phyloP scores from a whole-genome alignment of 2,329 filamentous ascomycete species.

The Fusarium buharicum region DNA sequence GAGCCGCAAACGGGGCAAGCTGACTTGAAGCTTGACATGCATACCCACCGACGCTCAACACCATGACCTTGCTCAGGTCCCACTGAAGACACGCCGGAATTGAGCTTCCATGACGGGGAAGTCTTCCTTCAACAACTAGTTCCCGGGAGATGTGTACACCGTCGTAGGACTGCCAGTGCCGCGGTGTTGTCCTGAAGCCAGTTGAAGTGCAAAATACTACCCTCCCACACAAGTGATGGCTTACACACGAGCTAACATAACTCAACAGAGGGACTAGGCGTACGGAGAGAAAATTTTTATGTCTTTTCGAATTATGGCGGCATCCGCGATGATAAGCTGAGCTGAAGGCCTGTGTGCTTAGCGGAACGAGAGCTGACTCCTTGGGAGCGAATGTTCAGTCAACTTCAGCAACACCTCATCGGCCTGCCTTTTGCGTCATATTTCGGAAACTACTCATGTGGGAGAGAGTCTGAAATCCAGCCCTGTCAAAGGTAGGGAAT shows the following conservation, averaged over 20 bases:
- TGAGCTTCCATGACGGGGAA: constrained; percentile 31
- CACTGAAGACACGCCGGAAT: constrained; percentile 15
- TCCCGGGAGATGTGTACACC: constrained; percentile 18
- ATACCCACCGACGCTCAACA: constrained; percentile 20
- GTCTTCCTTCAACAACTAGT: constrained; percentile 22
- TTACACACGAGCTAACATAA: constrained; percentile 1
- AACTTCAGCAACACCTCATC: constrained; percentile 19
- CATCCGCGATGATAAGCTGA: constrained; percentile 6
- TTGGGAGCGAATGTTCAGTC: background rate
- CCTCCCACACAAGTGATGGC: constrained; percentile 12
- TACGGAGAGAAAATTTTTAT: constrained; percentile 5
- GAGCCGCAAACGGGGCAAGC: constrained; percentile 24
- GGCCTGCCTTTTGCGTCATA: constrained; percentile 14
- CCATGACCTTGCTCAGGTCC: constrained; percentile 21
- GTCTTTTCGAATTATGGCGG: constrained; percentile 1
- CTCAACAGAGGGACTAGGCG: background rate
- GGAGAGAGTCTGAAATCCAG: constrained; percentile 11
- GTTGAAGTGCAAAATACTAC: constrained; percentile 17
- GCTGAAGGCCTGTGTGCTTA: constrained; percentile 24
- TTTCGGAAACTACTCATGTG: constrained; percentile 9
- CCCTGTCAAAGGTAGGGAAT: constrained; percentile 32
- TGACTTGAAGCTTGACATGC: constrained; percentile 17
- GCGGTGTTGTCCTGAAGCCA: constrained; percentile 20
- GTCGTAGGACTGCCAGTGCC: constrained; percentile 33
- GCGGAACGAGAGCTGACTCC: constrained; percentile 7